Base-by-base conservation (phyloP, 345 rosid species). In the Excoecaria cochinchinensis region DNA sequence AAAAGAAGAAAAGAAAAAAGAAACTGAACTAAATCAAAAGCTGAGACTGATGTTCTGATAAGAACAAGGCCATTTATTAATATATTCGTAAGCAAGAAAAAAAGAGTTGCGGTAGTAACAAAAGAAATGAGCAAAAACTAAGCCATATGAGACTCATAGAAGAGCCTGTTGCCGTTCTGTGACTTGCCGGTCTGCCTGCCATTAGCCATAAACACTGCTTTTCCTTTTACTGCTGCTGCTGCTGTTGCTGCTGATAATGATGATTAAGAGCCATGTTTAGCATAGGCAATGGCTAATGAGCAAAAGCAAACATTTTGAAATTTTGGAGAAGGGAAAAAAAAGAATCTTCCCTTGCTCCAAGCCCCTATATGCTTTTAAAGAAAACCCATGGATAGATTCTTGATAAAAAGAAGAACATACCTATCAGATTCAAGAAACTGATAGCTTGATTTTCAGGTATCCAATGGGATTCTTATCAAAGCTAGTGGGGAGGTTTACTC, bases 141-240 rank as follows among this genome's bases (percentile, higher is more conserved):
- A 85, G 82, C 86, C 81, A 78, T 74, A 53, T 63, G 70, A 74
- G 82, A 77, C 77, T 71, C 78, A 4, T 63, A 16, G 1, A 44
- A 21, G 90, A 87, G 91, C 78, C 86, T 50, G 58, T 76, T 72
- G 91, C 93, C 90, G 84, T 81, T 88, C 39, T 65, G 88, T 90
- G 93, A 90, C 93, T 90, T 90, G 93, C 93, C 93, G 90, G 87
- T 86, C 76, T 74, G 86, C 88, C 67, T 17, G 61, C 80, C 78
- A 73, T 72, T 78, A 71, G 72, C 88, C 89, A 44, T 44, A 77
- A 74, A 48, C 58, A 72, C 56, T 14, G 42, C 50, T 63, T 42
- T 24, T 46, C 48, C 75, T 31, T 60, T n/a, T n/a, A n/a, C n/a
- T n/a, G n/a, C n/a, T 25, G 17, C 10, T 31, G 10, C 42, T 13